A percentile compares a stretch with the other conserved stretches of the same genome.
phyloP scores from a whole-genome alignment of 2,329 filamentous ascomycete genomes.

The Fusarium oxysporum region DNA sequence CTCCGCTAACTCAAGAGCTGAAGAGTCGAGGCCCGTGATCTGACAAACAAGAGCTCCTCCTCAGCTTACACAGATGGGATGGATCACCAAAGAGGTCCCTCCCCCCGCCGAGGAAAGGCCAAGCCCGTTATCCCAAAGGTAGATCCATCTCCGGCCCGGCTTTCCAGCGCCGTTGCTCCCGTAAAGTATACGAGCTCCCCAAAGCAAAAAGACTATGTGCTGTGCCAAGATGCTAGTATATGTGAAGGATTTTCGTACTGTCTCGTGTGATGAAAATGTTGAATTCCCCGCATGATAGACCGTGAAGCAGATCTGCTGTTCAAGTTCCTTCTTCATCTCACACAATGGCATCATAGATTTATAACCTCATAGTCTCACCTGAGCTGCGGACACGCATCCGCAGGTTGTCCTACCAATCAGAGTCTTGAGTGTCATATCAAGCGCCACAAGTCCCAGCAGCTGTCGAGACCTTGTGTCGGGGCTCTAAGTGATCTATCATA shows the following conservation, averaged over 20 bases:
- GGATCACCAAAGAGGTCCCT: not conserved
- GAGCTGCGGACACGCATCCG: slow-evolving; percentile 12
- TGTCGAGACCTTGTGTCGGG: slow-evolving; percentile 21
- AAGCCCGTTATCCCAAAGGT: not conserved
- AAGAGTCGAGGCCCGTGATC: not conserved
- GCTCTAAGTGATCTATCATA: slow-evolving; percentile 39
- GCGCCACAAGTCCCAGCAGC: slow-evolving; percentile 19
- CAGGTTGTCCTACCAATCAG: slow-evolving; percentile 4
- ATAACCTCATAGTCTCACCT: slow-evolving; percentile 28
- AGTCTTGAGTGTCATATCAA: slow-evolving; percentile 29
- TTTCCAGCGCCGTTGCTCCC: slow-evolving; percentile 6
- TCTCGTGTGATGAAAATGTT: slow-evolving; percentile 13
- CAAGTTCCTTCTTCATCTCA: slow-evolving; percentile 15
- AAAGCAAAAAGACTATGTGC: not conserved
- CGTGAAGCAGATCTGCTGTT: slow-evolving; percentile 6
- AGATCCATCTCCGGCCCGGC: slow-evolving; percentile 2
- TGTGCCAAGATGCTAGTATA: slow-evolving; percentile 12
- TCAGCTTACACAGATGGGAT: not conserved
- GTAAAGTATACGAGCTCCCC: slow-evolving; percentile 2
- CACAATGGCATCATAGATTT: slow-evolving; percentile 37
- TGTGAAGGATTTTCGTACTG: slow-evolving; percentile 1
- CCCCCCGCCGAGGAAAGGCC: not conserved
- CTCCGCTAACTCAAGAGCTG: not conserved
- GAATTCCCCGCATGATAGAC: not conserved
- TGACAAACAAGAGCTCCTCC: not conserved